A percentile compares a stretch with the other conserved stretches of the same genome.
Evolutionary conservation across 257 asterid species (phyloP).

Genomic region (Scutellaria barbata): DNA sequence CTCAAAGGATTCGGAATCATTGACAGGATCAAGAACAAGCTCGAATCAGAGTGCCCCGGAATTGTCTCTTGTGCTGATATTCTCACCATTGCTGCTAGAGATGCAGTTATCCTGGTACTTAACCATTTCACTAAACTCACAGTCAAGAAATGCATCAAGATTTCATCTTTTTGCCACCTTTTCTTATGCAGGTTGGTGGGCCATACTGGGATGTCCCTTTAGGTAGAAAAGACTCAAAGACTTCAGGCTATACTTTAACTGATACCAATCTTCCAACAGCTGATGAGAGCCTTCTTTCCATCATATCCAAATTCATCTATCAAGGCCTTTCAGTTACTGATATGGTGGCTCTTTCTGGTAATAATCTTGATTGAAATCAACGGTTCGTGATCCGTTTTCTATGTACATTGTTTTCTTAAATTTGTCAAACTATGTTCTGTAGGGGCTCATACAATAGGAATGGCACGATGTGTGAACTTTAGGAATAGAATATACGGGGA

Average conservation of each 20-base stretch:
- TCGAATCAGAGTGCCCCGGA: slow-evolving; percentile 88
- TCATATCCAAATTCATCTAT: slow-evolving; percentile 71
- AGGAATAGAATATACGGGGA: slow-evolving; percentile 81
- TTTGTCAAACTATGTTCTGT: slow-evolving; percentile 1
- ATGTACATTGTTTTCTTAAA: too few species aligned
- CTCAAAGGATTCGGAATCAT: slow-evolving; percentile 81
- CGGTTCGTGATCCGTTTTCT: too few species aligned
- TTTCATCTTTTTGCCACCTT: not conserved
- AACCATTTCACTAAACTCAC: not conserved
- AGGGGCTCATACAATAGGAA: slow-evolving; percentile 97
- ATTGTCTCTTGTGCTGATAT: slow-evolving; percentile 88
- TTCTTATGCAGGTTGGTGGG: slow-evolving; percentile 75
- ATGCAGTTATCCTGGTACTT: slow-evolving; percentile 76
- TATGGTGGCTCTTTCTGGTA: slow-evolving; percentile 95
- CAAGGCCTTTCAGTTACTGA: slow-evolving; percentile 88
- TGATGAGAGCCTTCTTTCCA: slow-evolving; percentile 73
- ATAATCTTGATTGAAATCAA: not conserved
- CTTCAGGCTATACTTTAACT: slow-evolving; percentile 67
- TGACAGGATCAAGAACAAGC: slow-evolving; percentile 69
- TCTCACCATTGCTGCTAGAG: slow-evolving; percentile 91
- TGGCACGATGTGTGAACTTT: slow-evolving; percentile 83
- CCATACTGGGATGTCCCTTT: slow-evolving; percentile 93
- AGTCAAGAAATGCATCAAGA: not conserved
- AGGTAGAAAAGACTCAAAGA: slow-evolving; percentile 82
- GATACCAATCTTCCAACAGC: slow-evolving; percentile 73